Conservation (phyloP, 108 stramenopile genomes). For the Epipyxis sp. region DNA sequence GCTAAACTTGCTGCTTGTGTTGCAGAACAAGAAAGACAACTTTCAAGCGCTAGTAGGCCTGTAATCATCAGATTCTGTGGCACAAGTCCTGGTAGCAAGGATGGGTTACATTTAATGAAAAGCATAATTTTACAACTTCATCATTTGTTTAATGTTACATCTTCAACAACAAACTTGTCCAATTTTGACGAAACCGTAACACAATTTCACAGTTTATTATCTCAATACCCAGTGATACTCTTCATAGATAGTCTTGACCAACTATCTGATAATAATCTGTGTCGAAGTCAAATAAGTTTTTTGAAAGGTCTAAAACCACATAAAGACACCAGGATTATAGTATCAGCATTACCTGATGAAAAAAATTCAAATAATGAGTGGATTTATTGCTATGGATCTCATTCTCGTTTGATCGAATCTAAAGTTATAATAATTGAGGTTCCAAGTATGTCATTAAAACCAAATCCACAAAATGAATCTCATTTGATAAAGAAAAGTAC, state of each 20-base stretch:
- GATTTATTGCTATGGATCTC: background rate
- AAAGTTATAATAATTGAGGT: background rate
- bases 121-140: background rate
- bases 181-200: background rate
- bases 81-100: background rate
- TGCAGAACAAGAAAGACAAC: background rate
- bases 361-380: background rate
- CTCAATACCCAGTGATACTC: background rate
- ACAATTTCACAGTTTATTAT: background rate
- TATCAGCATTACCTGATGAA: background rate
- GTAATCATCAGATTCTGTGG: background rate
- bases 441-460: background rate
- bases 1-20: background rate
- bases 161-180: background rate
- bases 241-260: too few species aligned
- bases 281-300: background rate
- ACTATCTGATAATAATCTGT: background rate
- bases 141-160: background rate
- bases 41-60: background rate
- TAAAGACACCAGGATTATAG: background rate
- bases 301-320: background rate
- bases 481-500: too few species aligned
- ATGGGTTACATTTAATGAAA: background rate
- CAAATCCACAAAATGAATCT: background rate
- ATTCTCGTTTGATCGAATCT: background rate